Percentiles rank a stretch among this genome's conserved stretches.
Evolutionary conservation across 306 rosid species (phyloP).

Genomic region (Lablab purpureus): DNA sequence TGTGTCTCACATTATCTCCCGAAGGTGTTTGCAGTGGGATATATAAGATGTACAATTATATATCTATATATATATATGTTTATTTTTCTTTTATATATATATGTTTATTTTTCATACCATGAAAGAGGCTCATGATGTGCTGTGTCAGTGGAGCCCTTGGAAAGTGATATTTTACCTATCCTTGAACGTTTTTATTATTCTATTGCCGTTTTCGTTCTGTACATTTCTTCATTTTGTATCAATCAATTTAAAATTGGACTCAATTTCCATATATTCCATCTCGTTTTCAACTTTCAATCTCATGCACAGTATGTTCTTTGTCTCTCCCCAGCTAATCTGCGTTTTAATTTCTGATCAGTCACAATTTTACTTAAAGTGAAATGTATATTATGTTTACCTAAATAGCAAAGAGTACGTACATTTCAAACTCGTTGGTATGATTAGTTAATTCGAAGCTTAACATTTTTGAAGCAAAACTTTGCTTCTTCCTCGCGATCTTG

Average conservation of each 20-base stretch:
- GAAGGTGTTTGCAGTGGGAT: conserved; percentile 50
- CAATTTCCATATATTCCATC: too few species aligned
- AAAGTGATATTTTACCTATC: not conserved
- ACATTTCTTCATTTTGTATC: not conserved
- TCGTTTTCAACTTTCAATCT: too few species aligned
- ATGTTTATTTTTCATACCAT: not conserved
- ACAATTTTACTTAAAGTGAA: not conserved
- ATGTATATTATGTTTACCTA: too few species aligned
- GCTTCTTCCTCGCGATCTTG: not conserved
- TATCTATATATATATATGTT: not conserved
- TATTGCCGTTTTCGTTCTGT: not conserved
- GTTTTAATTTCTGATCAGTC: not conserved
- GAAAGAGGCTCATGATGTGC: conserved; percentile 8
- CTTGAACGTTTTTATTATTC: not conserved
- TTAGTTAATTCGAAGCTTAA: not conserved
- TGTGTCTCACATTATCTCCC: conserved; percentile 8
- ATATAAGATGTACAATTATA: not conserved
- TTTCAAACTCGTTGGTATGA: not conserved
- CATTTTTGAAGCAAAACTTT: too few species aligned
- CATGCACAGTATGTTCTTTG: too few species aligned
- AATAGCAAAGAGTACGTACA: not conserved
- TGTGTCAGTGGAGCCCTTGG: not conserved
- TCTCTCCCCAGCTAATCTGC: too few species aligned
- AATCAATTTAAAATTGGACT: not conserved
- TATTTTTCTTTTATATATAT: too few species aligned